Percentiles rank a stretch among this genome's conserved stretches.
These are phyloP conservation scores for Parsonsia alboflavescens DNA, from an alignment of 257 asterid genomes.

Conservation along the genomic window DNA sequence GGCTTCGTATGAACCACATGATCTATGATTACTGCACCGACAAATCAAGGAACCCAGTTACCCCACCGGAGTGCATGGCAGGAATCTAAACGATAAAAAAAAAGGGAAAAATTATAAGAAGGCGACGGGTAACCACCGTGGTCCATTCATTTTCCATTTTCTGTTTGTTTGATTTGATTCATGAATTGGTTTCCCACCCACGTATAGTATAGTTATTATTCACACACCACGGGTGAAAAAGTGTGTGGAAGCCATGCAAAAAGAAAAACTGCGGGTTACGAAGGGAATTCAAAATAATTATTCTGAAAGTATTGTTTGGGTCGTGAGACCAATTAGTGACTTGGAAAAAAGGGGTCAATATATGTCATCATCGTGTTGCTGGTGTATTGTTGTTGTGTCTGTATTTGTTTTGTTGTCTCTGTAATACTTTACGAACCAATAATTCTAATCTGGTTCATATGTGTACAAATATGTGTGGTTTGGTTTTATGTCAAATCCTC, in stretches of 20 bases:
- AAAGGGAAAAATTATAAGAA: background rate
- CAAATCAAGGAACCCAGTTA: slow-evolving; percentile 42
- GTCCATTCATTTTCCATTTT: background rate
- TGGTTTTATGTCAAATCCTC: slow-evolving; percentile 1
- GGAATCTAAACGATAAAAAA: slow-evolving; percentile 34
- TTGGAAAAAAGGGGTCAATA: slow-evolving; percentile 15
- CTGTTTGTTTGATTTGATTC: background rate
- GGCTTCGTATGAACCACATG: slow-evolving; percentile 77
- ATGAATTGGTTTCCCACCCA: slow-evolving; percentile 3
- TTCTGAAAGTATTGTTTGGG: slow-evolving; percentile 5
- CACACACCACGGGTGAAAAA: background rate
- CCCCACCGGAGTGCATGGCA: slow-evolving; percentile 64
- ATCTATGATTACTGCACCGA: slow-evolving; percentile 88
- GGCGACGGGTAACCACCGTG: background rate
- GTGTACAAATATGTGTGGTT: background rate
- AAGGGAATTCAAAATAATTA: slow-evolving; percentile 8
- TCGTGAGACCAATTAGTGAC: slow-evolving; percentile 13
- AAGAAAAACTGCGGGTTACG: slow-evolving; percentile 13
- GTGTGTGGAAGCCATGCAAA: slow-evolving; percentile 20
- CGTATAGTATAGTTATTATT: background rate
- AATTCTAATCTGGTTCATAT: slow-evolving; percentile 23
- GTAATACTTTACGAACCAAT: slow-evolving; percentile 18
- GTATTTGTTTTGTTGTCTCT: slow-evolving; percentile 24
- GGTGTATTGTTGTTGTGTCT: slow-evolving; percentile 6
- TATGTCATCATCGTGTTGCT: slow-evolving; percentile 21